Conservation (phyloP, 2,329 filamentous ascomycete species). For the Neofusicoccum sp. region DNA sequence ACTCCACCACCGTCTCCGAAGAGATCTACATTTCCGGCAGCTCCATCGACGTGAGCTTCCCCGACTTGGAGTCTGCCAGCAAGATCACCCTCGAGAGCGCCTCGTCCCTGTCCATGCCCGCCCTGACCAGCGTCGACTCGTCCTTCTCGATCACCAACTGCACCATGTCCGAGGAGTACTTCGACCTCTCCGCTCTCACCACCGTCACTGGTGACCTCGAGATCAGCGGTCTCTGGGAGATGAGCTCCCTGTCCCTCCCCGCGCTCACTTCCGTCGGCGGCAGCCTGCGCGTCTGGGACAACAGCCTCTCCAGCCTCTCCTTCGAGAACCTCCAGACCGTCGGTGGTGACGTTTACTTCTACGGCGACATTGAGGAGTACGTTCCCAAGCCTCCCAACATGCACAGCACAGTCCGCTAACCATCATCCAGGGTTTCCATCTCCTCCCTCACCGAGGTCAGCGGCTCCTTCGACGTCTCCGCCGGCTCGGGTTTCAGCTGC, state of each 20-base stretch:
- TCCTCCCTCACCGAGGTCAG: neutral
- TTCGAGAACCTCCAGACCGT: slow-evolving; percentile 8
- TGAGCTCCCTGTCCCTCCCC: slow-evolving; percentile 7
- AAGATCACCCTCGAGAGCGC: slow-evolving; percentile 12
- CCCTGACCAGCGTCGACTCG: slow-evolving; percentile 10
- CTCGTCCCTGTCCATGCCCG: slow-evolving; percentile 4
- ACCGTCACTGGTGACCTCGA: slow-evolving; percentile 8
- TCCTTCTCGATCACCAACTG: slow-evolving; percentile 9
- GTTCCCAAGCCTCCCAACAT: neutral
- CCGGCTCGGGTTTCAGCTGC: neutral
- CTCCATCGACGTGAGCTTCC: slow-evolving; percentile 18
- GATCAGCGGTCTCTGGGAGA: slow-evolving; percentile 12
- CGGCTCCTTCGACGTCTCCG: slow-evolving; percentile 6
- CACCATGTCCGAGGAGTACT: neutral
- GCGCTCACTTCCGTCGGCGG: slow-evolving; percentile 13
- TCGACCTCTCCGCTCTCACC: slow-evolving; percentile 9
- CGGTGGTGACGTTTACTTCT: slow-evolving; percentile 26
- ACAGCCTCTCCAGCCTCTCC: slow-evolving; percentile 12
- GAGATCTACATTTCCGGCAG: slow-evolving; percentile 7
- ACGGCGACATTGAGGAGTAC: neutral
- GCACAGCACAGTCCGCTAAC: neutral
- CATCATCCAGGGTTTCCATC: neutral
- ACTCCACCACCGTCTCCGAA: slow-evolving; percentile 1
- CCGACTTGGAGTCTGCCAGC: slow-evolving; percentile 2
- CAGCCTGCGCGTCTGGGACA: slow-evolving; percentile 7